phyloP scores from a whole-genome alignment of 257 asterid species.

The Fraxinus pennsylvanica region DNA sequence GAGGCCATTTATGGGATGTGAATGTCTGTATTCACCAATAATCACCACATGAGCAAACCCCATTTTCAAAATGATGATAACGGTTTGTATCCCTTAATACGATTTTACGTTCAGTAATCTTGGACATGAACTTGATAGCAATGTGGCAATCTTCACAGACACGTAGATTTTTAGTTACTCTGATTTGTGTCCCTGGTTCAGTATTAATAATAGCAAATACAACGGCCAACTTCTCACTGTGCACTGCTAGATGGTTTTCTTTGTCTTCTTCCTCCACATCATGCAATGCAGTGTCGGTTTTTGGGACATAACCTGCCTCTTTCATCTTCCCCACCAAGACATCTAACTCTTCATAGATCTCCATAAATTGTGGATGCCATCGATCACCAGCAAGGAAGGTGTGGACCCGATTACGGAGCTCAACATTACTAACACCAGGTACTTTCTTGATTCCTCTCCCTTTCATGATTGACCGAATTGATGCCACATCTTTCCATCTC shows the following conservation, averaged over 20 bases:
- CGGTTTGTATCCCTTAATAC: constrained; percentile 80
- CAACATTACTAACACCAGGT: constrained; percentile 84
- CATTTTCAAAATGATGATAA: constrained; percentile 74
- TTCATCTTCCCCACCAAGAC: constrained; percentile 69
- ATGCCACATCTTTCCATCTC: constrained; percentile 78
- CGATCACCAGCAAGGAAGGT: constrained; percentile 87
- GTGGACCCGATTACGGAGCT: constrained; percentile 55
- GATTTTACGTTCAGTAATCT: constrained; percentile 62
- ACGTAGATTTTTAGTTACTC: constrained; percentile 80
- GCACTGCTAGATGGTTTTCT: constrained; percentile 75
- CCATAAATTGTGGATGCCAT: constrained; percentile 53
- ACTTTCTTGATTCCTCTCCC: constrained; percentile 69
- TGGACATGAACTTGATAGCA: constrained; percentile 75
- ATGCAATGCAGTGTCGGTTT: constrained; percentile 68
- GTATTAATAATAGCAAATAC: constrained; percentile 72
- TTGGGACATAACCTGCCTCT: constrained; percentile 79
- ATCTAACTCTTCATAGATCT: constrained; percentile 72
- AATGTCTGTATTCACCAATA: constrained; percentile 62
- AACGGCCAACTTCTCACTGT: constrained; percentile 87
- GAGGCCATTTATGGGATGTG: not conserved
- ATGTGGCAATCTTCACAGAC: constrained; percentile 88
- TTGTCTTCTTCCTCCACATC: constrained; percentile 97
- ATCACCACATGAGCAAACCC: constrained; percentile 85
- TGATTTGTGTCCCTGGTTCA: constrained; percentile 50
- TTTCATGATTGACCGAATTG: constrained; percentile 66